phyloP scores from a whole-genome alignment of 371 early-diverging fungal species.

The Syncephalastrum racemosum region DNA sequence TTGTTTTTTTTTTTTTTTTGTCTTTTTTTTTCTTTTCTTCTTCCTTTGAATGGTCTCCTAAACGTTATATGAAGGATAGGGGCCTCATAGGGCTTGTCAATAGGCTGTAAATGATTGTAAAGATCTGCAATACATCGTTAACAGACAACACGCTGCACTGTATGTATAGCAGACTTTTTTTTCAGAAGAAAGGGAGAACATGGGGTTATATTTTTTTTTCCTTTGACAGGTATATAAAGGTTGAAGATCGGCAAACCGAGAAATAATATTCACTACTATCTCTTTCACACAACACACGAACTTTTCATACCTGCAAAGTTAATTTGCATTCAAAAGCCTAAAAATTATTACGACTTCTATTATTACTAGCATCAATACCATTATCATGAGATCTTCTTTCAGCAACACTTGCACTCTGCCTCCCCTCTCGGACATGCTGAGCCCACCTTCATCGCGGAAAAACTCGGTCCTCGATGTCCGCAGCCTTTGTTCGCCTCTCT shows the following conservation, averaged over 20 bases:
- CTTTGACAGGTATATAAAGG: constrained; percentile 17
- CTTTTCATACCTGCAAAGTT: not conserved
- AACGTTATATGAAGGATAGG: constrained; percentile 23
- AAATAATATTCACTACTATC: not conserved
- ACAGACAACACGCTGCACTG: constrained; percentile 17
- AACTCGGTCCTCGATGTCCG: constrained; percentile 8
- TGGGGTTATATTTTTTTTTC: not conserved
- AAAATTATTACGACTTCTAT: not conserved
- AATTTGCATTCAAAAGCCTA: too few species aligned
- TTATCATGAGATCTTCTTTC: constrained; percentile 13
- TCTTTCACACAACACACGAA: constrained; percentile 1
- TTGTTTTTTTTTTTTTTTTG: constrained; percentile 6
- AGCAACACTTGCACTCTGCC: constrained; percentile 32
- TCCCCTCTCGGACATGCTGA: constrained; percentile 35
- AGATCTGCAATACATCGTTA: constrained; percentile 18
- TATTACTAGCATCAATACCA: constrained; percentile 1
- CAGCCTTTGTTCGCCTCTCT: constrained; percentile 4
- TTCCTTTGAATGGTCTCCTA: constrained; percentile 14
- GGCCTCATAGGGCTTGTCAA: constrained; percentile 16
- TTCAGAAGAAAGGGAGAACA: not conserved
- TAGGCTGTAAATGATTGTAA: constrained; percentile 14
- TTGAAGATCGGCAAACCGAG: not conserved
- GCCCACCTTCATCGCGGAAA: constrained; percentile 4
- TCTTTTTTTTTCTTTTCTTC: constrained; percentile 3
- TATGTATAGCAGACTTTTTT: too few species aligned